Evolutionary conservation across 805 yeast genomes (phyloP), one percentile per base, ranked within the genome.

Genomic region (Brettanomyces naardenensis): DNA sequence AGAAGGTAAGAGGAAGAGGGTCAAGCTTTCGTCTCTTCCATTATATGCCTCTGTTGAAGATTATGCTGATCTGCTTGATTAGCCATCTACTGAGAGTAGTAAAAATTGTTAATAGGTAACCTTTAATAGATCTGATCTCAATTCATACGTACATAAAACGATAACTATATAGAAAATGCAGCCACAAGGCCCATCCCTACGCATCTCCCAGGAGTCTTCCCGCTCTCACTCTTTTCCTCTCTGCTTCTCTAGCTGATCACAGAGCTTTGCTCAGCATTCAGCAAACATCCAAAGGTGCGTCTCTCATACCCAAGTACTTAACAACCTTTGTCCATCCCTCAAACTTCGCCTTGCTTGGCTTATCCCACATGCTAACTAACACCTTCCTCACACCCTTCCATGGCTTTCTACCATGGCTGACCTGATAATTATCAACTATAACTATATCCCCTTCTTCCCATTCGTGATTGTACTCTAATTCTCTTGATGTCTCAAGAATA

Each of bases 21-120:
- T 66, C 33, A 78, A 73, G 57, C 63, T 83, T 51, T 78, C 73
- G 52, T 75, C 71, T 33, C 65, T 89, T 43, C 97, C 97, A 18
- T 68, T 78, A 17, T 89, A 87, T 64, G 97, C 95, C 1, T 79
- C 88, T 33, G 95, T 79, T 7, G 95, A 84, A 30, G 95, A 84
- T 44, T 88, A 87, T 55, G 80, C 90, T 20, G 68, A 84, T 19
- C 23, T 34, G 5, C 14, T 34, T 19, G 19, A 33, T 22, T 11
- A 22, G 9, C n/a, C n/a, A 6, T 13, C 31, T 11, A 28, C 17
- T 6, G 6, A 28, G 6, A n/a, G 31, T 13, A n/a, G n/a, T 13
- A 28, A 28, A 7, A 13, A 7, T 6, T 28, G 31, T 6, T 7
- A 13, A 13, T 13, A 28, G 17, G 17, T 13, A 28, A 28, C 27